Evolutionary conservation across 176 grass and related monocot genomes (phyloP).

Genomic region (Hordeum vulgare): DNA sequence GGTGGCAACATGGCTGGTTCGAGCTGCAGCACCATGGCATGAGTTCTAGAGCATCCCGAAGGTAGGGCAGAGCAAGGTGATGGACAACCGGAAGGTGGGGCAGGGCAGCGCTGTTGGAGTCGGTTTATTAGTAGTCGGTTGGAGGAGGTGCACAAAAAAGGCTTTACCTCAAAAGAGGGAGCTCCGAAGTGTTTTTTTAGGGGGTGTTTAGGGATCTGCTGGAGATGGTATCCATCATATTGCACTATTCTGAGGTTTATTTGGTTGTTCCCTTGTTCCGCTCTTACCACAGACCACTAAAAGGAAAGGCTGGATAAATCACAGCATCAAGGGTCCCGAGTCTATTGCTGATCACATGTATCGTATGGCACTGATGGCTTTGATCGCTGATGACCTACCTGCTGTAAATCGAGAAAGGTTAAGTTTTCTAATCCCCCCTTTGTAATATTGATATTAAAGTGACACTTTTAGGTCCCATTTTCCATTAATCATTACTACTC

Average conservation of each 20-base stretch:
- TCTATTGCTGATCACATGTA: constrained; percentile 99
- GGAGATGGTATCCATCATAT: background rate
- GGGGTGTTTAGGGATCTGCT: background rate
- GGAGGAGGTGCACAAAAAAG: no score
- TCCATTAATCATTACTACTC: background rate
- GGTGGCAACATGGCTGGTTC: background rate
- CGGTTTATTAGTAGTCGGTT: background rate
- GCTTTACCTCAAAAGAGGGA: no score
- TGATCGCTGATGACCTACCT: constrained; percentile 64
- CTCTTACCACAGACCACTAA: constrained; percentile 68
- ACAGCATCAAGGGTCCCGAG: constrained; percentile 79
- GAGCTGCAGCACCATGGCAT: background rate
- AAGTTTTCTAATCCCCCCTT: background rate
- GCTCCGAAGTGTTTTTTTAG: no score
- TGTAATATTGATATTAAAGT: background rate
- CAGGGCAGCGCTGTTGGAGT: background rate
- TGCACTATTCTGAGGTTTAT: background rate
- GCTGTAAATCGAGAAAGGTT: constrained; percentile 82
- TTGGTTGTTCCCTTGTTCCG: background rate
- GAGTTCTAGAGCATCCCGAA: background rate
- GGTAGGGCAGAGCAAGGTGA: background rate
- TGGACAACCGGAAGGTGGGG: no score
- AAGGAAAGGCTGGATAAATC: constrained; percentile 95
- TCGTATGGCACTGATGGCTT: constrained; percentile 85
- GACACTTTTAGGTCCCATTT: background rate